Conservation (phyloP, 768 basidiomycete genomes). For the Tremella yokohamensis region DNA sequence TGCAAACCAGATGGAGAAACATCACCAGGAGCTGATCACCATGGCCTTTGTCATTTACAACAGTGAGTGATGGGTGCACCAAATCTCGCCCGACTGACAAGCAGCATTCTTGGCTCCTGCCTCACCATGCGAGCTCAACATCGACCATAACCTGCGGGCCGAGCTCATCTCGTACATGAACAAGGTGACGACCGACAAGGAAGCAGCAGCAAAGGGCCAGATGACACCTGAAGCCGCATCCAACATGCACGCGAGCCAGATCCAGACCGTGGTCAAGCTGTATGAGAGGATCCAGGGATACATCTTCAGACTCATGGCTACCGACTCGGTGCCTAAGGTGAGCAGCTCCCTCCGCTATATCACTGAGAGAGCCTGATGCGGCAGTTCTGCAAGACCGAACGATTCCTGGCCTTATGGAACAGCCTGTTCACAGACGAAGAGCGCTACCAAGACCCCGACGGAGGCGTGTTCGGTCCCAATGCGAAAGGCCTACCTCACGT, state of each 20-base stretch:
- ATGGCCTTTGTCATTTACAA: slow-evolving; percentile 74
- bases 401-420: slow-evolving; percentile 46
- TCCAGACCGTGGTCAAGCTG: slow-evolving; percentile 85
- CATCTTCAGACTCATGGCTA: slow-evolving; percentile 96
- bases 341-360: slow-evolving; percentile 1
- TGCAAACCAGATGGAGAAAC: slow-evolving; percentile 79
- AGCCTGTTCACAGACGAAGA: slow-evolving; percentile 39
- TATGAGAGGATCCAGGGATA: slow-evolving; percentile 97
- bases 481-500: slow-evolving; percentile 9
- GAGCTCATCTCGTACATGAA: slow-evolving; percentile 90
- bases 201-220: slow-evolving; percentile 40
- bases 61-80: slow-evolving; percentile 36
- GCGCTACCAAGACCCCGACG: slow-evolving; percentile 24
- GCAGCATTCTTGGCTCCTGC: slow-evolving; percentile 90
- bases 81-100: slow-evolving; percentile 44
- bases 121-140: slow-evolving; percentile 93
- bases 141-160: slow-evolving; percentile 91
- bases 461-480: slow-evolving; percentile 16
- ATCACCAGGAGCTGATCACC: slow-evolving; percentile 90
- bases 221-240: slow-evolving; percentile 74
- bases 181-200: slow-evolving; percentile 69
- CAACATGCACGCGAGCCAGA: slow-evolving; percentile 87
- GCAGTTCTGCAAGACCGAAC: slow-evolving; percentile 50
- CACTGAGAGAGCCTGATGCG: not conserved
- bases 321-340: slow-evolving; percentile 92